Conservation (phyloP, 345 rosid genomes). For the Hevea brasiliensis region DNA sequence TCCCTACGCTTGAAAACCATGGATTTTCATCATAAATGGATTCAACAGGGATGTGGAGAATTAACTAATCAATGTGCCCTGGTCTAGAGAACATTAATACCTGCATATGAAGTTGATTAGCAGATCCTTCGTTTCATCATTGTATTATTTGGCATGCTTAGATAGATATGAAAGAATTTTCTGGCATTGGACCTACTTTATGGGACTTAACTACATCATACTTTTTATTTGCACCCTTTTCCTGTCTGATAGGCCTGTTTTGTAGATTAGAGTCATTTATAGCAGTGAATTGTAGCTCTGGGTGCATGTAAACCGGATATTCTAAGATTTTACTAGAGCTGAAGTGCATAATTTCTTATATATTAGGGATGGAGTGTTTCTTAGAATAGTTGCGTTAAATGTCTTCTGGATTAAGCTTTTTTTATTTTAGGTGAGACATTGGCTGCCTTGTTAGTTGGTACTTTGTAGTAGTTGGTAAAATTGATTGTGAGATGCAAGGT, state of each 20-base stretch:
- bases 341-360: background rate
- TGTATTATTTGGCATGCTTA: background rate
- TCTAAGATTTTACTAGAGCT: background rate
- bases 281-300: background rate
- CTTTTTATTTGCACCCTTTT: background rate
- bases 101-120: background rate
- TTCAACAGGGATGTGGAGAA: background rate
- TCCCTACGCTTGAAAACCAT: background rate
- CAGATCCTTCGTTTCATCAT: background rate
- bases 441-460: background rate
- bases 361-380: background rate
- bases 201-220: background rate
- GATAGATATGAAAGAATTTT: constrained; percentile 1
- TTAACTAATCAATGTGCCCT: background rate
- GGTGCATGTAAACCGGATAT: background rate
- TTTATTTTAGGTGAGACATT: background rate
- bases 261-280: background rate
- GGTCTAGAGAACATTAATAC: background rate
- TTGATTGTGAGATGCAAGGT: background rate
- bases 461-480: background rate
- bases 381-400: background rate
- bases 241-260: background rate
- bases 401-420: background rate
- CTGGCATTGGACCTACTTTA: background rate
- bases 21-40: background rate